These are phyloP conservation scores for Acrocalymma vagum DNA, from an alignment of 2,329 filamentous ascomycete genomes.

Conservation along the genomic window DNA sequence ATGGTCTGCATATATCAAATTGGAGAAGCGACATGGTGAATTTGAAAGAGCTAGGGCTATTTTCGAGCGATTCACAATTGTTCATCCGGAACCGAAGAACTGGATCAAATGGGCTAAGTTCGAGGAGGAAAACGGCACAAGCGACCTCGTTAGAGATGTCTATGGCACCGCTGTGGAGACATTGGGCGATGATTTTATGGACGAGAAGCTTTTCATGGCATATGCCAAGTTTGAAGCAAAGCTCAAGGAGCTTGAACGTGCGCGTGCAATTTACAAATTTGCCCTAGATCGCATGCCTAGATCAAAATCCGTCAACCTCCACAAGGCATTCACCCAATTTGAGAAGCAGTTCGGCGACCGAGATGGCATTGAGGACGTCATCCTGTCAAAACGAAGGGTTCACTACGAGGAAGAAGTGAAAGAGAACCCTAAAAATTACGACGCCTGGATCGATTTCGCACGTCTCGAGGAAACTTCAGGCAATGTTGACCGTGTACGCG, in stretches of 20 bases:
- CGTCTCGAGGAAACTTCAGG: slow-evolving; percentile 86
- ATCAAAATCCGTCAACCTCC: slow-evolving; percentile 82
- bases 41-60: slow-evolving; percentile 89
- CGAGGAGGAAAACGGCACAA: slow-evolving; percentile 94
- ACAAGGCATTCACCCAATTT: slow-evolving; percentile 96
- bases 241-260: slow-evolving; percentile 92
- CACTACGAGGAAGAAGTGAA: slow-evolving; percentile 95
- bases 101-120: slow-evolving; percentile 99
- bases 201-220: slow-evolving; percentile 93
- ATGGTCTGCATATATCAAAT: slow-evolving; percentile 95
- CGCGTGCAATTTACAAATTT: slow-evolving; percentile 95
- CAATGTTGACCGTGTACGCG: slow-evolving; percentile 82
- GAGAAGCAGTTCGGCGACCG: slow-evolving; percentile 97
- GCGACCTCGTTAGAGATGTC: slow-evolving; percentile 89
- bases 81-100: slow-evolving; percentile 93
- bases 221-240: slow-evolving; percentile 96
- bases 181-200: slow-evolving; percentile 92
- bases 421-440: slow-evolving; percentile 95
- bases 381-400: slow-evolving; percentile 90
- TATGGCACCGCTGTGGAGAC: slow-evolving; percentile 89
- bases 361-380: slow-evolving; percentile 93
- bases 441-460: slow-evolving; percentile 96
- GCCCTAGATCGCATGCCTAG: slow-evolving; percentile 90
- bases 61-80: slow-evolving; percentile 87
- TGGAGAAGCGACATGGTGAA: slow-evolving; percentile 95